A percentile compares a stretch with the other conserved stretches of the same genome.
Conservation (phyloP, 1,284 basidiomycete species). For the Pterula multifida region DNA sequence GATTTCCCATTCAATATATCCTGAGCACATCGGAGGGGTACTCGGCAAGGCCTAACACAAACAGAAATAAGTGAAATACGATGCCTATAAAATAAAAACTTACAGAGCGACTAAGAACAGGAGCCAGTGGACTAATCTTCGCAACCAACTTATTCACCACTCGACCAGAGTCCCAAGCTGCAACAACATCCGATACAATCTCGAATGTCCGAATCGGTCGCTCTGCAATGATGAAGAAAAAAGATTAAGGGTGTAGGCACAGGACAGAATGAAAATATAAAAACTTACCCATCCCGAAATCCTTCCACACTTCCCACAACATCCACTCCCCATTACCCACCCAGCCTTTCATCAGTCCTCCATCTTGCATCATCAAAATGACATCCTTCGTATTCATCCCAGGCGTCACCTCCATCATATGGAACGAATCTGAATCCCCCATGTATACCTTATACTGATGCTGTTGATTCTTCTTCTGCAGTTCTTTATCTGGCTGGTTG, state of each 20-base stretch:
- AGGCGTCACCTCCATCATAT: slow-evolving; percentile 52
- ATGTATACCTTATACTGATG: slow-evolving; percentile 61
- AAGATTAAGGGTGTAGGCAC: slow-evolving; percentile 4
- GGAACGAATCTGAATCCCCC: slow-evolving; percentile 61
- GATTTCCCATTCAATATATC: slow-evolving; percentile 75
- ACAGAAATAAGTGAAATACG: slow-evolving; percentile 7
- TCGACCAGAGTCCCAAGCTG: slow-evolving; percentile 44
- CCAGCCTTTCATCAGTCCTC: slow-evolving; percentile 46
- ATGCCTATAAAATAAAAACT: slow-evolving; percentile 15
- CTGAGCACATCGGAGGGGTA: slow-evolving; percentile 55
- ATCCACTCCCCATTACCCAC: slow-evolving; percentile 59
- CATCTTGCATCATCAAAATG: slow-evolving; percentile 44
- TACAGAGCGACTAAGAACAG: slow-evolving; percentile 46
- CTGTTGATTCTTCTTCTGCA: background rate
- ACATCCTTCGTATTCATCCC: slow-evolving; percentile 56
- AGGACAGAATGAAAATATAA: slow-evolving; percentile 5
- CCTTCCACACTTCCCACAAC: slow-evolving; percentile 69
- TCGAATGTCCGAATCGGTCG: slow-evolving; percentile 81
- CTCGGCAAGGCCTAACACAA: slow-evolving; percentile 49
- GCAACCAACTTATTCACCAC: slow-evolving; percentile 61
- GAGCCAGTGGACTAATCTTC: slow-evolving; percentile 55
- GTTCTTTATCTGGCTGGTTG: background rate
- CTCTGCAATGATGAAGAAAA: slow-evolving; percentile 34
- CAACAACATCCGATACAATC: slow-evolving; percentile 52
- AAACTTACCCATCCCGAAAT: slow-evolving; percentile 72